A percentile compares a stretch with the other conserved stretches of the same genome.
Evolutionary conservation across 2,329 filamentous ascomycete species (phyloP).

Genomic region (Exophiala aquamarina): DNA sequence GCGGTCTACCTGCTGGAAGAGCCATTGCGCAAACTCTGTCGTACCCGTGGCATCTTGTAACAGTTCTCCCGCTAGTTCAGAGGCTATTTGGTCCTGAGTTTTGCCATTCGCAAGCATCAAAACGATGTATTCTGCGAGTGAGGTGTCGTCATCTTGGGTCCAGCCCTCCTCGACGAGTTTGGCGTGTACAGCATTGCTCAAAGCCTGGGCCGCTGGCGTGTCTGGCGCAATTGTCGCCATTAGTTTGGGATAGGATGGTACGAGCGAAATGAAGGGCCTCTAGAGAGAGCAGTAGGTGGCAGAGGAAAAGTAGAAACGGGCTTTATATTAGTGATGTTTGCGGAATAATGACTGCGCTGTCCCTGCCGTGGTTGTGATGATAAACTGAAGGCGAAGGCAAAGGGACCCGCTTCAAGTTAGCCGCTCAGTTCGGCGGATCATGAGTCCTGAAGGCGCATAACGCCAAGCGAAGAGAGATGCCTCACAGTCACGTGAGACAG

Average conservation of each 20-base stretch:
- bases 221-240: constrained; percentile 53
- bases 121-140: constrained; percentile 92
- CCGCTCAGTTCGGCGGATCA: too few species aligned
- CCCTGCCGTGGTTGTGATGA: too few species aligned
- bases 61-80: constrained; percentile 84
- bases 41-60: constrained; percentile 83
- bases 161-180: constrained; percentile 93
- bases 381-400: too few species aligned
- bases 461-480: too few species aligned
- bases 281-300: too few species aligned
- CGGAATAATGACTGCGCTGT: too few species aligned
- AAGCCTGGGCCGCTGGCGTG: constrained; percentile 79
- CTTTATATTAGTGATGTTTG: too few species aligned
- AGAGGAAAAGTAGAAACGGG: too few species aligned
- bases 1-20: constrained; percentile 77
- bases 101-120: constrained; percentile 97
- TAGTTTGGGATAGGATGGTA: not conserved
- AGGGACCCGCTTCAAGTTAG: too few species aligned
- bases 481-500: too few species aligned
- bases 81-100: constrained; percentile 82
- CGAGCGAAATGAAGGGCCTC: too few species aligned
- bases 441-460: too few species aligned
- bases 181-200: constrained; percentile 79
- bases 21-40: constrained; percentile 81
- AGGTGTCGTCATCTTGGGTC: constrained; percentile 77